These are phyloP conservation scores for Colletotrichum australisinense DNA, from an alignment of 2,329 filamentous ascomycete species.

Conservation along the genomic window DNA sequence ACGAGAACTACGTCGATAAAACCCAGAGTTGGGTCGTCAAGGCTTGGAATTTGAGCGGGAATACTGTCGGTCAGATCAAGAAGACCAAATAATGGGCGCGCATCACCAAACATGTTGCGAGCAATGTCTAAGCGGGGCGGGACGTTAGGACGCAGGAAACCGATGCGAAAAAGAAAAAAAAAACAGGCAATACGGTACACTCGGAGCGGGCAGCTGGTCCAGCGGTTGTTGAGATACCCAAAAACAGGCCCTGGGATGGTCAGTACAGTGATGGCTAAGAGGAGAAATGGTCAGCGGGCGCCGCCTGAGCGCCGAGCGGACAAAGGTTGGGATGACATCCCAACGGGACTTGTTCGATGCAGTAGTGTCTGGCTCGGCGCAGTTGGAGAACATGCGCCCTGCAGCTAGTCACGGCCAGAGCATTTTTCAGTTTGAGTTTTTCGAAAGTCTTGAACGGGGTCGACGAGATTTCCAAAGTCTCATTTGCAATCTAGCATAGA, in stretches of 20 bases:
- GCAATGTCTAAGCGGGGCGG: not conserved
- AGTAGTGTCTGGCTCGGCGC: not conserved
- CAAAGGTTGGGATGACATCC: slow-evolving; percentile 20
- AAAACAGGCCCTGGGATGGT: not conserved
- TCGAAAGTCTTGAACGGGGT: not conserved
- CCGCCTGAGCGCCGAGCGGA: slow-evolving; percentile 14
- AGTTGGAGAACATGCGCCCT: not conserved
- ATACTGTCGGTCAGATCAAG: slow-evolving; percentile 33
- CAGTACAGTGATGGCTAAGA: not conserved
- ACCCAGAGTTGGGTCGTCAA: slow-evolving; percentile 78
- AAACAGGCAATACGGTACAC: not conserved
- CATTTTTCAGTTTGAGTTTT: not conserved
- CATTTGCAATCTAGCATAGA: not conserved
- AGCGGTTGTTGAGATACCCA: slow-evolving; percentile 5
- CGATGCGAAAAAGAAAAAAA: not conserved
- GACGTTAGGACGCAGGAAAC: not conserved
- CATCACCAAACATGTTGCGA: not conserved
- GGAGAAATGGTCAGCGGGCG: not conserved
- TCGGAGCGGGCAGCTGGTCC: not conserved
- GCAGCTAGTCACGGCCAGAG: not conserved
- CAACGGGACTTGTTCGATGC: slow-evolving; percentile 7
- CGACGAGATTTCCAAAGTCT: not conserved
- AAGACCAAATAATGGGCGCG: slow-evolving; percentile 22
- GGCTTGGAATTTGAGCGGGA: slow-evolving; percentile 69
- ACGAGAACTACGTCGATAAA: slow-evolving; percentile 78